phyloP scores from a whole-genome alignment of 2,329 filamentous ascomycete genomes.

The Penicillium sumatraense region DNA sequence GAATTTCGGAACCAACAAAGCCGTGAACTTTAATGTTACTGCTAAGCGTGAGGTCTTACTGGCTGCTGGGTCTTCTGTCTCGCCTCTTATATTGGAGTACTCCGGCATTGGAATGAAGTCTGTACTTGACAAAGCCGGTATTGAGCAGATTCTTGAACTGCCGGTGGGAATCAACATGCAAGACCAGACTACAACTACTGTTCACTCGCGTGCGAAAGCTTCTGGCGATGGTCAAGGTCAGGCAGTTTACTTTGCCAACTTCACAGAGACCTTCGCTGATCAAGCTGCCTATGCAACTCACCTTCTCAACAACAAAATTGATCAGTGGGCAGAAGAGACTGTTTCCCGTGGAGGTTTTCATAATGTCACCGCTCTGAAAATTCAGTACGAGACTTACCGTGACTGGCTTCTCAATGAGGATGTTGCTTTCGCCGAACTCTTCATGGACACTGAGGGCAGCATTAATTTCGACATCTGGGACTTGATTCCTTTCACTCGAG shows the following conservation, averaged over 20 bases:
- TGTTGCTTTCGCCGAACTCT: conserved; percentile 33
- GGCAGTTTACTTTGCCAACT: conserved; percentile 33
- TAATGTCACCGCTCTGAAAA: conserved; percentile 27
- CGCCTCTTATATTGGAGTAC: conserved; percentile 32
- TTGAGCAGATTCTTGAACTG: conserved; percentile 28
- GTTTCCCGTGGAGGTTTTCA: conserved; percentile 32
- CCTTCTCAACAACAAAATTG: conserved; percentile 30
- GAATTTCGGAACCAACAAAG: conserved; percentile 30
- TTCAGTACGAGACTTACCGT: conserved; percentile 34
- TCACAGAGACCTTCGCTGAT: conserved; percentile 31
- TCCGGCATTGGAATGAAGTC: conserved; percentile 33
- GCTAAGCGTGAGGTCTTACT: conserved; percentile 33
- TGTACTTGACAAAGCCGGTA: conserved; percentile 18
- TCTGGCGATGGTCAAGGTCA: conserved; percentile 32
- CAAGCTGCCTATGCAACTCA: conserved; percentile 17
- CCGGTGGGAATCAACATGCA: conserved; percentile 36
- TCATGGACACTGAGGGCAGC: conserved; percentile 29
- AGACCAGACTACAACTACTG: conserved; percentile 33
- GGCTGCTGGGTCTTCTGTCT: conserved; percentile 32
- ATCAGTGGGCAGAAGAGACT: conserved; percentile 31
- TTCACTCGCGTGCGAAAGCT: conserved; percentile 14
- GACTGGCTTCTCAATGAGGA: conserved; percentile 32
- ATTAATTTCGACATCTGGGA: conserved; percentile 35
- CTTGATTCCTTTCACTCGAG: conserved; percentile 35
- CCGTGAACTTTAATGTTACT: conserved; percentile 24